phyloP scores from a whole-genome alignment of 352 stramenopile genomes.

The Aphanomyces invadans region DNA sequence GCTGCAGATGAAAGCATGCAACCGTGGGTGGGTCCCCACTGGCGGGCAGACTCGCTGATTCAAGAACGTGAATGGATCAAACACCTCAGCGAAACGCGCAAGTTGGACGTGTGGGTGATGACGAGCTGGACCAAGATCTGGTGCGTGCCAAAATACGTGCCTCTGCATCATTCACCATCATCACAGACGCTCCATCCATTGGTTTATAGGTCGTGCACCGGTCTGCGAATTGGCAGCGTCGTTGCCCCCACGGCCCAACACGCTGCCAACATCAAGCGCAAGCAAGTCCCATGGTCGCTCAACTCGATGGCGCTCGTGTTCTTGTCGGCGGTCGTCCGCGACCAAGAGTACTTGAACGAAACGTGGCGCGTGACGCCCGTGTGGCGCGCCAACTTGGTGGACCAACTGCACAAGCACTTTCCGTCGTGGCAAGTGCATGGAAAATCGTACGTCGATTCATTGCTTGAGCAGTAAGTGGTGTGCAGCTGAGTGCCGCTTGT shows the following conservation, averaged over 20 bases:
- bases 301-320: conserved; percentile 87
- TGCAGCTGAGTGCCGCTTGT: neutral
- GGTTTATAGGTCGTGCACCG: conserved; percentile 70
- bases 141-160: too few relatives aligned
- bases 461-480: conserved; percentile 6
- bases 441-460: conserved; percentile 45
- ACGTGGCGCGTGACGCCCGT: conserved; percentile 79
- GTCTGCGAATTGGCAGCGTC: conserved; percentile 80
- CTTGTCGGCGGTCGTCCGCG: conserved; percentile 72
- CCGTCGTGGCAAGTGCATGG: conserved; percentile 60
- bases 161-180: too few relatives aligned
- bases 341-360: conserved; percentile 64
- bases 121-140: conserved; percentile 90
- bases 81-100: conserved; percentile 56
- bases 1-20: conserved; percentile 84
- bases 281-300: conserved; percentile 88
- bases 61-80: conserved; percentile 78
- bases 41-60: conserved; percentile 81
- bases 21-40: conserved; percentile 79
- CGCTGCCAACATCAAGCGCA: conserved; percentile 78
- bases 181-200: too few relatives aligned
- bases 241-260: conserved; percentile 72
- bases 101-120: conserved; percentile 88
- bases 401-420: conserved; percentile 48
- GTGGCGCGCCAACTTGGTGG: conserved; percentile 61